Evolutionary conservation across 352 stramenopile genomes (phyloP).

Genomic region (Globisporangium viniferum): DNA sequence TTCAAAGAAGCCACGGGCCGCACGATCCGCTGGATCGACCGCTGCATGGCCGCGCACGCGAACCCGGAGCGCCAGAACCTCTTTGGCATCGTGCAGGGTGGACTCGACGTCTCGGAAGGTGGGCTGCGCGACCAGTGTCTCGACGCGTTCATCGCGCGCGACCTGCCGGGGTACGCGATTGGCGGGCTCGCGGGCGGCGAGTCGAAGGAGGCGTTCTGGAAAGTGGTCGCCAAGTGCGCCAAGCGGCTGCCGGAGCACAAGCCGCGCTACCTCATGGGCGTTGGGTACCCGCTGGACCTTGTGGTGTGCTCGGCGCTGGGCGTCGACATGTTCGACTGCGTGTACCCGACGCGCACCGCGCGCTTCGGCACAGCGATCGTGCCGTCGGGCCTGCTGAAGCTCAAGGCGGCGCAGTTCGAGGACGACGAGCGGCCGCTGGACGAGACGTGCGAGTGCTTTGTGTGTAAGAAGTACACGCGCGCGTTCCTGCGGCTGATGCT

Average conservation of each 20-base stretch:
- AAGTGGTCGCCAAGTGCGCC: constrained; percentile 84
- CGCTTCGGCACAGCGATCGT: constrained; percentile 94
- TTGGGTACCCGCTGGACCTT: constrained; percentile 96
- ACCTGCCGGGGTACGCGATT: constrained; percentile 93
- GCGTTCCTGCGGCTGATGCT: constrained; percentile 68
- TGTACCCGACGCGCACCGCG: constrained; percentile 96
- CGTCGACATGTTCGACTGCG: constrained; percentile 98
- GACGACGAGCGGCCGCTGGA: constrained; percentile 64
- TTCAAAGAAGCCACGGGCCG: constrained; percentile 92
- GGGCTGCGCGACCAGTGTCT: constrained; percentile 94
- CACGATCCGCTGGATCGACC: constrained; percentile 95
- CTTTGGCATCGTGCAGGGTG: constrained; percentile 97
- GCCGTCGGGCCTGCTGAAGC: constrained; percentile 60
- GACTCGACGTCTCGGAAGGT: constrained; percentile 88
- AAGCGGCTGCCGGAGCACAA: constrained; percentile 89
- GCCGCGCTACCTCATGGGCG: constrained; percentile 97
- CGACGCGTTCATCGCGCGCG: constrained; percentile 79
- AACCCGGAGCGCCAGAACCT: constrained; percentile 90
- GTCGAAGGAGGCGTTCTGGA: constrained; percentile 95
- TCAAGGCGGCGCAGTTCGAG: constrained; percentile 60
- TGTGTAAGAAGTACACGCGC: constrained; percentile 72
- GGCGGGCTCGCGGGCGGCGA: constrained; percentile 93
- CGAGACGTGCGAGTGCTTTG: constrained; percentile 60
- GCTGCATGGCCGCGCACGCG: constrained; percentile 91
- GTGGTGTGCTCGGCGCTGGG: constrained; percentile 96